Conservation (phyloP, 2,329 filamentous ascomycete genomes). For the Venturia nashicola region DNA sequence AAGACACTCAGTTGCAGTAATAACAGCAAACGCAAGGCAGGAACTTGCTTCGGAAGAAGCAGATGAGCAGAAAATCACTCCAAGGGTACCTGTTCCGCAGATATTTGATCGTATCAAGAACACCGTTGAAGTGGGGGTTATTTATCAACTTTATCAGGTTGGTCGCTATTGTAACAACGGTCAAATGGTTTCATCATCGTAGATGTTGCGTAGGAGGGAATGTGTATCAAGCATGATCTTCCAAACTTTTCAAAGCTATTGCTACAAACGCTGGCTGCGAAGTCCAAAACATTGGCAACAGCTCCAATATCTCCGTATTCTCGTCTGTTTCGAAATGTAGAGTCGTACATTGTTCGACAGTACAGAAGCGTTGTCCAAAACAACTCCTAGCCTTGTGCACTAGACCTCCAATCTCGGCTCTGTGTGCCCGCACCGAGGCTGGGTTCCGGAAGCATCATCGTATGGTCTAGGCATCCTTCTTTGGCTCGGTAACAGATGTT, state of each 20-base stretch:
- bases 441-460: background rate
- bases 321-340: background rate
- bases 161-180: too few relatives aligned
- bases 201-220: too few relatives aligned
- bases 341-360: background rate
- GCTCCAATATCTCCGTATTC: background rate
- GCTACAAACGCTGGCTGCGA: background rate
- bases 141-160: too few relatives aligned
- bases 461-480: conserved; percentile 32
- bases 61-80: too few relatives aligned
- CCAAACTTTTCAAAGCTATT: background rate
- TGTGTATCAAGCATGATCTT: background rate
- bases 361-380: background rate
- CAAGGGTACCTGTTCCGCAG: too few relatives aligned
- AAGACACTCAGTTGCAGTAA: too few relatives aligned
- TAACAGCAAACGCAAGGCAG: too few relatives aligned
- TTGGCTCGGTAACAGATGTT: conserved; percentile 30
- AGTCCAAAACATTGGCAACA: background rate
- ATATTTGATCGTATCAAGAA: too few relatives aligned
- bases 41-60: too few relatives aligned
- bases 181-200: too few relatives aligned
- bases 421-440: background rate
- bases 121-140: too few relatives aligned
- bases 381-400: background rate
- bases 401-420: background rate